Base-by-base conservation (phyloP, 192 early-diverging fungal species). In the Blastocladiella britannica region DNA sequence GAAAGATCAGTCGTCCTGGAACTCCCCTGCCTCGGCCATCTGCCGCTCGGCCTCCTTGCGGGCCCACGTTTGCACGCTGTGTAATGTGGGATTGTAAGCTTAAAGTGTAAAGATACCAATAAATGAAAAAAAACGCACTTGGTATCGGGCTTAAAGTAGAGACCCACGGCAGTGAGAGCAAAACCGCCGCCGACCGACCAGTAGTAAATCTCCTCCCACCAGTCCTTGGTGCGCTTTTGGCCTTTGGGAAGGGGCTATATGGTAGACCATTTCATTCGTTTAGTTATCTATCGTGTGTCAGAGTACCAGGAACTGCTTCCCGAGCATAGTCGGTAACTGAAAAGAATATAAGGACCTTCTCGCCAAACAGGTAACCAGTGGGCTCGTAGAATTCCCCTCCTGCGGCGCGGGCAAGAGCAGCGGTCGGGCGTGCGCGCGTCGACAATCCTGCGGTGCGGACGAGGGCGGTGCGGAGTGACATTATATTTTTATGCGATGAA, bases 131-230 rank as follows among this genome's bases (percentile, higher is more conserved):
- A 28, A 3, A 52, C 56, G 64, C 76, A 82, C 82, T 77, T 84
- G 25, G 82, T 82, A 61, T 87, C 81, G 20, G 85, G 85, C 70
- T 84, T 84, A 73, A 85, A 87, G 69, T 78, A 73, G 25, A 74
- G 56, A 22, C 75, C 64, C 28, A 70, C 63, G 15, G 70, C 63
- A 18, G 73, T 74, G 54, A 82, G 53, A 12, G 61, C 60, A 58
- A 84, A 75, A 28, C 75, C 70, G 25, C 82, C 76, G 8, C 71
- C 56, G 62, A 83, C 74, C 28, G 81, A 82, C 55, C 74, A 76
- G 27, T 72, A 64, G 63, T 69, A 84, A 47, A 79, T 55, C 51
- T 64, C 64, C 68, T 87, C 85, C 85, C 85, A 87, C 57, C 79
- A 77, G 51, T 84, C 85, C 60, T 75, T 78, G 51, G 80, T 72